Evolutionary conservation across 495 filamentous ascomycete genomes (phyloP), one percentile per base, ranked within the genome.

Genomic region (Aspergillus asperescens): DNA sequence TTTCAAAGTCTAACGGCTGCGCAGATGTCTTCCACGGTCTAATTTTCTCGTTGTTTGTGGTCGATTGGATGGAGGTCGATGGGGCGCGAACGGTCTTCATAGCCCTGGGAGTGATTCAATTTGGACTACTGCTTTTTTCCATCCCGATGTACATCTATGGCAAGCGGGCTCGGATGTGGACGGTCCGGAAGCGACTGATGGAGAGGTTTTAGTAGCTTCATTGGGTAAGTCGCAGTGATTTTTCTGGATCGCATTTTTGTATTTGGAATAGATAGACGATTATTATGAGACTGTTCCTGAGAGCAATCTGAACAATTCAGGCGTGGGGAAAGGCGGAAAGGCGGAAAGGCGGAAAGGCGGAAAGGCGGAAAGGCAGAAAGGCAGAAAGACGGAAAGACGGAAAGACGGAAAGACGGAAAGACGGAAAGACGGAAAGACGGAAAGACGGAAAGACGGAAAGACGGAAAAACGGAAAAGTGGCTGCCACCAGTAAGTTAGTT

Each of bases 101-200:
- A 29, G 86, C 81, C 45, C 77, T 96, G 31, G 92, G 91, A n/a
- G 79, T 88, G 27, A 91, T 96, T 20, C 91, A 96, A 69, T 65
- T 96, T 7, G 84, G 82, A 34, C 78, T 82, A 51, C 68, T 95
- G 52, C 53, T 86, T 10, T 83, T 78, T 53, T 85, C 90, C 6
- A 88, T 96, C 45, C 93, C 93, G 3, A 88, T 98, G 87, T 98
- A 96, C 64, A 89, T 98, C 27, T 96, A 84, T 56, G 93, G 93
- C 38, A 96, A 98, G 76, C 77, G 91, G 42, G 82, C 87, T 27
- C 78, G 93, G n/a, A 95, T 96, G 90, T 96, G 92, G 91, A 96
- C 93, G 0, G 88, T 90, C 23, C 75, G 90, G 41, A 88, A 80
- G 77, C 89, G 86, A 55, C 70, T 95, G 50, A 92, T 95, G 89